Evolutionary conservation across 345 rosid species (phyloP).

Genomic region (Sapria himalayana): DNA sequence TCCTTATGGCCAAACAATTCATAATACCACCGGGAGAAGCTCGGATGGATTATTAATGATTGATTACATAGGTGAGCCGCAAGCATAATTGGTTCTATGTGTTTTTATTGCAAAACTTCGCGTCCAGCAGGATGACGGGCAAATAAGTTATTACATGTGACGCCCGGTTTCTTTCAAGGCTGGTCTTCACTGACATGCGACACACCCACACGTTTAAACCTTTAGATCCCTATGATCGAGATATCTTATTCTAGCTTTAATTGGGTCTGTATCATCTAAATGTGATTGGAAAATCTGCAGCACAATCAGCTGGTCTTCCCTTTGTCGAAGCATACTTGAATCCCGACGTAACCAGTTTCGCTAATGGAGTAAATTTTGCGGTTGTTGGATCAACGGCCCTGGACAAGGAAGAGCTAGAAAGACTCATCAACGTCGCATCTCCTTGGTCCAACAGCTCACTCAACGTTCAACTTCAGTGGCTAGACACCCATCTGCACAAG

Average conservation of each 20-base stretch:
- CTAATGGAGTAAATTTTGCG: constrained; percentile 6
- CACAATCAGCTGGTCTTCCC: constrained; percentile 6
- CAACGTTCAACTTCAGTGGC: constrained; percentile 3
- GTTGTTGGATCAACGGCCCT: neutral
- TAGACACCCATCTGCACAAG: neutral
- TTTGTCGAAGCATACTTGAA: constrained; percentile 1
- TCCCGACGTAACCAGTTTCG: neutral
- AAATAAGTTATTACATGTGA: no score
- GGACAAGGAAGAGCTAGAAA: neutral
- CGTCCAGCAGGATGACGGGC: no score
- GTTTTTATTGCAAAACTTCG: no score
- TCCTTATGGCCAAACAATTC: constrained; percentile 11
- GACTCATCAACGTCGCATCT: neutral
- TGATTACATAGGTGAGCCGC: constrained; percentile 12
- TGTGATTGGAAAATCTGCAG: no score
- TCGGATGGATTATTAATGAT: constrained; percentile 13
- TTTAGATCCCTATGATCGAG: no score
- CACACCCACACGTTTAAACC: no score
- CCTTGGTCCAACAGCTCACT: neutral
- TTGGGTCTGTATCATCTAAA: no score
- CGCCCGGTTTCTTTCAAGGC: no score
- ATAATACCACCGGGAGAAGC: constrained; percentile 10
- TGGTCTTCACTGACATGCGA: no score
- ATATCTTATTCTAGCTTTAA: no score
- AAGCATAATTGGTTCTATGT: no score